Evolutionary conservation across 2,329 filamentous ascomycete genomes (phyloP).

Genomic region (Paradendryphiella salina): DNA sequence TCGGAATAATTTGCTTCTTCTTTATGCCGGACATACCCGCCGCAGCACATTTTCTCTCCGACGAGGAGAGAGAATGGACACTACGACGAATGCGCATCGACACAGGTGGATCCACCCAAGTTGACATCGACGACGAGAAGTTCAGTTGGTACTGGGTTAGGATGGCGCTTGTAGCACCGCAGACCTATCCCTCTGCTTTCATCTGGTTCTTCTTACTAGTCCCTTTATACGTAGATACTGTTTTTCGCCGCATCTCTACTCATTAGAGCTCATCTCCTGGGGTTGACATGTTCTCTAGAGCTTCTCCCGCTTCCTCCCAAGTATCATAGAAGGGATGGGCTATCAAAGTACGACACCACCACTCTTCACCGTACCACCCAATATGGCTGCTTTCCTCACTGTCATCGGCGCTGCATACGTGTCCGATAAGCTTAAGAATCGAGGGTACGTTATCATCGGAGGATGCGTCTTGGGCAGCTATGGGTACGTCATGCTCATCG

Average conservation of each 20-base stretch:
- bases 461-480: slow-evolving; percentile 51
- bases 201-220: slow-evolving; percentile 48
- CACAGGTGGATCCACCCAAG: slow-evolving; percentile 28
- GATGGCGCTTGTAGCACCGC: slow-evolving; percentile 35
- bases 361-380: slow-evolving; percentile 46
- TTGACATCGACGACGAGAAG: slow-evolving; percentile 44
- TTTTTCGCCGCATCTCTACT: neutral
- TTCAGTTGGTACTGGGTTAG: slow-evolving; percentile 51
- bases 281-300: slow-evolving; percentile 8
- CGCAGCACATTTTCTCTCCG: slow-evolving; percentile 40
- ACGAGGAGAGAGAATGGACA: slow-evolving; percentile 34
- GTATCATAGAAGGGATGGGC: slow-evolving; percentile 46
- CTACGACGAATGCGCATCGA: slow-evolving; percentile 36
- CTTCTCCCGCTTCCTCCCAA: slow-evolving; percentile 48
- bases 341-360: slow-evolving; percentile 47
- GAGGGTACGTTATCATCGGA: slow-evolving; percentile 56
- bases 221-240: slow-evolving; percentile 47
- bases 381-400: slow-evolving; percentile 50
- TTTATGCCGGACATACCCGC: slow-evolving; percentile 55
- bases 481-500: slow-evolving; percentile 59
- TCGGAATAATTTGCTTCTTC: slow-evolving; percentile 55
- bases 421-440: slow-evolving; percentile 49
- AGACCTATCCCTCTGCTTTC: slow-evolving; percentile 48
- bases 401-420: slow-evolving; percentile 47
- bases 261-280: slow-evolving; percentile 2